Base-by-base conservation (phyloP, 768 basidiomycete species). In the Mycena sanguinolenta region DNA sequence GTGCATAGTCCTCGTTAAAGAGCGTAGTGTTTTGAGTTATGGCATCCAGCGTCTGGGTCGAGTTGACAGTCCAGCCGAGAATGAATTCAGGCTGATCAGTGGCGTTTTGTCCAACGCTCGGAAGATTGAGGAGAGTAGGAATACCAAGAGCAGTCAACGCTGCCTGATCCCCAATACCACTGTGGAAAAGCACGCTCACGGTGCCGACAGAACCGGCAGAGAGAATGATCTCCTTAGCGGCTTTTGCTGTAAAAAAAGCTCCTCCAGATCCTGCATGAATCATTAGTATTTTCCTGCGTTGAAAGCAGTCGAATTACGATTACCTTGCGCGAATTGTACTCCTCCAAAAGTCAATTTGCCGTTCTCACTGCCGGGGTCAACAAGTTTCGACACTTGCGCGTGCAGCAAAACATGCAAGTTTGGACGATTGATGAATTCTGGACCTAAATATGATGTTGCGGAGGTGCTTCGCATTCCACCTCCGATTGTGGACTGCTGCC, bases 331-430 rank as follows among this genome's bases (percentile, higher is more conserved):
- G 16, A 76, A 79, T 52, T 77, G 59, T 14, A 80, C 67, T 2
- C 65, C 59, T 27, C 73, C 63, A 65, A 80, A 78, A 17, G 57
- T 30, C 25, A 76, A 71, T 27, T 67, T 49, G 14, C 57, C 75
- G 5, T 38, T 44, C 7, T 21, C 62, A 2, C 46, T 58, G 19
- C 66, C 64, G n/a, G 69, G 67, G 27, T 76, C 75, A 9, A 79
- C 49, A 2, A 83, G 71, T 42, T 77, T 78, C 9, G 78, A 76
- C 6, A 80, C 82, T 19, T 77, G 77, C 1, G 82, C 79, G 58
- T 80, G 78, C 27, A 82, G 64, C 23, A 84, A 67, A 27, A 85
- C 78, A 49, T 80, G 75, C 17, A 86, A 73, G 65, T 85, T 84
- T 13, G 75, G 70, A 2, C 83, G 81, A 7, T 71, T 54, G 12